Evolutionary conservation across 345 rosid genomes (phyloP).

Genomic region (Populus ilicifolia): DNA sequence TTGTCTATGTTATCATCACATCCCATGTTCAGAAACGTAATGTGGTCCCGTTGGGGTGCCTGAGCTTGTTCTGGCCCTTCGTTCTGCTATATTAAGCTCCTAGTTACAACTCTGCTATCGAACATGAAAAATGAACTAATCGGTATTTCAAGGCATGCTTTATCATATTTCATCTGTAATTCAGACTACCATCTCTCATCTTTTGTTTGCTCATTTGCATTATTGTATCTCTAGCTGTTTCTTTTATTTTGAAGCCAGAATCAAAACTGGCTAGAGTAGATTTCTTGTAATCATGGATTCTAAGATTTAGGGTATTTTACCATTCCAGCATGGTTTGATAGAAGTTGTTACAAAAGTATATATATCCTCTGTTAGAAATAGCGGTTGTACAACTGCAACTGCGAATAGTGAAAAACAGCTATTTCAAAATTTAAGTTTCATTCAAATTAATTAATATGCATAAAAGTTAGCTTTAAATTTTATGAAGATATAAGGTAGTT

Average conservation of each 20-base stretch:
- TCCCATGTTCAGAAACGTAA: background rate
- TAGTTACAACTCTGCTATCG: background rate
- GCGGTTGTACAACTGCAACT: too few species aligned
- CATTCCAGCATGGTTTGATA: too few species aligned
- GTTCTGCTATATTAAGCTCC: background rate
- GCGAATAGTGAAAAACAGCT: too few species aligned
- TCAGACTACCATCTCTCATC: background rate
- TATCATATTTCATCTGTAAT: background rate
- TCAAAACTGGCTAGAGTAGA: background rate
- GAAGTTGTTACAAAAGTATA: too few species aligned
- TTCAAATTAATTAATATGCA: too few species aligned
- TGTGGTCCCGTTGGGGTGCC: background rate
- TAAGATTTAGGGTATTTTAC: background rate
- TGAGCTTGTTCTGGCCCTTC: background rate
- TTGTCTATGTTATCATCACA: background rate
- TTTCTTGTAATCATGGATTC: background rate
- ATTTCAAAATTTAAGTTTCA: too few species aligned
- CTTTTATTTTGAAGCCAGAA: background rate
- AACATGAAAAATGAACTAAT: background rate
- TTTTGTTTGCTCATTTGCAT: background rate
- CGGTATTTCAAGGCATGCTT: background rate
- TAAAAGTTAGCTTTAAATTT: too few species aligned
- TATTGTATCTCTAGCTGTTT: background rate
- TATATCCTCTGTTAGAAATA: too few species aligned
- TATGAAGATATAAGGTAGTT: too few species aligned